These are phyloP conservation scores for Daldinia concentrica DNA, from an alignment of 495 filamentous ascomycete species.

Conservation along the genomic window DNA sequence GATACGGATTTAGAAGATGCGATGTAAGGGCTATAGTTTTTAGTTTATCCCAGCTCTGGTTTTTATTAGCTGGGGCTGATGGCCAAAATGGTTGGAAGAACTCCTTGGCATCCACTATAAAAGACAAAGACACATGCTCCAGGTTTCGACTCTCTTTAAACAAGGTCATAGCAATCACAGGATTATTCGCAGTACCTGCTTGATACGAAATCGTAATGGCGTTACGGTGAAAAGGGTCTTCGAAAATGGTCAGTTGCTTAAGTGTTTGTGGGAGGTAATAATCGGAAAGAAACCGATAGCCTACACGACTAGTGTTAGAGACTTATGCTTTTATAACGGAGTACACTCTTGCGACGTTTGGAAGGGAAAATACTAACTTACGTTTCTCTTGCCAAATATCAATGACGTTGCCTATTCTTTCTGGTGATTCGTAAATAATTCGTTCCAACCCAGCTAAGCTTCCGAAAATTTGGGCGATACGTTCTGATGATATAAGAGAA, in stretches of 20 bases:
- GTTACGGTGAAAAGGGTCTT: background rate
- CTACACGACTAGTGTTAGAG: background rate
- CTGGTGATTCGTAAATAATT: conserved; percentile 10
- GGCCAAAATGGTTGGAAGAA: conserved; percentile 28
- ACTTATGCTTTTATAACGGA: background rate
- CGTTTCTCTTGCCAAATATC: background rate
- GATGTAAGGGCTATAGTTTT: conserved; percentile 4
- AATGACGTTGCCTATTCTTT: background rate
- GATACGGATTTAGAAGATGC: background rate
- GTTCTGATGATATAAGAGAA: background rate
- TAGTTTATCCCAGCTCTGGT: background rate
- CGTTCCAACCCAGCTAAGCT: conserved; percentile 3
- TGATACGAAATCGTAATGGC: background rate
- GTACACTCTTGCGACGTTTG: too few relatives aligned
- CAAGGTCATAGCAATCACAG: background rate
- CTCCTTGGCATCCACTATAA: conserved; percentile 35
- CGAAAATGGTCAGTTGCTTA: background rate
- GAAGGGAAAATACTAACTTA: background rate
- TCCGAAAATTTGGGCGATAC: background rate
- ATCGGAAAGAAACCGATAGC: background rate
- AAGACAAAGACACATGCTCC: conserved; percentile 39
- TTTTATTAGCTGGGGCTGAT: background rate
- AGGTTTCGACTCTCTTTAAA: conserved; percentile 2
- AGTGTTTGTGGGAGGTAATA: background rate
- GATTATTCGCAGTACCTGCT: background rate